Conservation (phyloP, 495 filamentous ascomycete species). For the Letharia lupina region DNA sequence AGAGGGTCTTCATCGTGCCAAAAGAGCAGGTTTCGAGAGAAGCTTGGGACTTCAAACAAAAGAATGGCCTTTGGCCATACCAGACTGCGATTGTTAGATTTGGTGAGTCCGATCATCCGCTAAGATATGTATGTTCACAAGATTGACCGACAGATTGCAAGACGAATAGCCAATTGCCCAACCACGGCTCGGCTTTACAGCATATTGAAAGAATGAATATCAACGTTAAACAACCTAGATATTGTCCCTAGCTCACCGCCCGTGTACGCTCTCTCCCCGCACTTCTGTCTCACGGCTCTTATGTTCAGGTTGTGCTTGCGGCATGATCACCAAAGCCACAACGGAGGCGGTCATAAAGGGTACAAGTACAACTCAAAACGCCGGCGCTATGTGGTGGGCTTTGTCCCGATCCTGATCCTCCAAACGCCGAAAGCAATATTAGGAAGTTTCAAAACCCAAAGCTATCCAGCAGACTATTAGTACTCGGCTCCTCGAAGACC, state of each 20-base stretch:
- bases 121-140: not conserved
- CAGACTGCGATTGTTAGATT: not conserved
- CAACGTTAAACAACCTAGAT: not conserved
- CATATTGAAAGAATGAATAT: not conserved
- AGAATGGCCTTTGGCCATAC: not conserved
- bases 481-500: constrained; percentile 83
- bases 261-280: not conserved
- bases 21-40: not conserved
- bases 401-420: not conserved
- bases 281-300: too few relatives aligned
- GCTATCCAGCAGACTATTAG: constrained; percentile 69
- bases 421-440: not conserved
- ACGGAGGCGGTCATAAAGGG: not conserved
- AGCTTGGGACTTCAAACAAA: not conserved
- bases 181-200: not conserved
- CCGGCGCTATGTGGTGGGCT: not conserved
- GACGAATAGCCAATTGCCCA: not conserved
- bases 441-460: constrained; percentile 53
- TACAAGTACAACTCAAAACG: not conserved
- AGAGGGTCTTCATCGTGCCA: not conserved
- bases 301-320: not conserved
- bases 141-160: not conserved
- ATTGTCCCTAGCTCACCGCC: not conserved
- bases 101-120: not conserved
- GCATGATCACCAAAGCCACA: not conserved